Evolutionary conservation across 306 rosid species (phyloP).

Genomic region (Lathyrus oleraceus): DNA sequence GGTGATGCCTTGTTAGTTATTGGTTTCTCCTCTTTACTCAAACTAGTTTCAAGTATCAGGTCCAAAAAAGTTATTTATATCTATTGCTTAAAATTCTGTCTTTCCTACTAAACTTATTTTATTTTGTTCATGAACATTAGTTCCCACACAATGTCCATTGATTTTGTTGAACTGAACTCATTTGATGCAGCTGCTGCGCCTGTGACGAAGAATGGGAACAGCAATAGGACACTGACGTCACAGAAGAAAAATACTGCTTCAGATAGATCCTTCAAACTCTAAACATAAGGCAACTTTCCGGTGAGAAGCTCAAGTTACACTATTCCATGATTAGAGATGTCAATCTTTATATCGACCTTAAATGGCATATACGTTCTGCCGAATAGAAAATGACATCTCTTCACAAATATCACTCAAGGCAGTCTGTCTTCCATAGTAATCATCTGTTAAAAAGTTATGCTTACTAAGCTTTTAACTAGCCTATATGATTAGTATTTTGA

Average conservation of each 20-base stretch:
- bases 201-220: neutral
- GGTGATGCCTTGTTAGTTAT: no score
- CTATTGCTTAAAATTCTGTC: no score
- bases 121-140: no score
- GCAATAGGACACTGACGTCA: neutral
- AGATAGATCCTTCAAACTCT: conserved; percentile 68
- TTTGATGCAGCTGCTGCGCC: no score
- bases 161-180: no score
- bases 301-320: conserved; percentile 78
- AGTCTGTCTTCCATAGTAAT: neutral
- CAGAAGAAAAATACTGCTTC: neutral
- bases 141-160: no score
- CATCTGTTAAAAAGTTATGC: neutral
- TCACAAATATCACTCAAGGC: conserved; percentile 12
- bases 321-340: conserved; percentile 75
- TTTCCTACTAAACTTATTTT: no score
- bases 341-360: conserved; percentile 81
- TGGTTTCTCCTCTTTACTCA: no score
- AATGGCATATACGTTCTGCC: conserved; percentile 76
- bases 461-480: neutral
- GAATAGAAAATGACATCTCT: conserved; percentile 12
- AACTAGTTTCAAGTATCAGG: no score
- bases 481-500: neutral
- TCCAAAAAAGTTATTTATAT: no score
- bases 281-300: conserved; percentile 69